Conservation (phyloP, 257 asterid species). For the Rhazya stricta region DNA sequence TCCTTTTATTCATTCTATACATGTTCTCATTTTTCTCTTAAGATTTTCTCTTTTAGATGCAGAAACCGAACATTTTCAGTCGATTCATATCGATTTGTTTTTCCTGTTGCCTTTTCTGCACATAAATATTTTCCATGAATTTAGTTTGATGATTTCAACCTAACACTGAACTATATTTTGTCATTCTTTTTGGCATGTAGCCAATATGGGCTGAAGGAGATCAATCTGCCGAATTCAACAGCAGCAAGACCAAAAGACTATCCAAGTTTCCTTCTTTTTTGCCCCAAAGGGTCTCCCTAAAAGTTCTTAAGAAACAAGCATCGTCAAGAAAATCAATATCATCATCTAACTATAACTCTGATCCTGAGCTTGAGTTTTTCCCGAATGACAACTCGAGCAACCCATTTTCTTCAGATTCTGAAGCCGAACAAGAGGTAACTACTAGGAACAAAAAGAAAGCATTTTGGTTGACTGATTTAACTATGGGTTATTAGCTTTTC, state of each 20-base stretch:
- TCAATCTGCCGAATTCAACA: slow-evolving; percentile 35
- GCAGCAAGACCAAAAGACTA: slow-evolving; percentile 23
- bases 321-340: slow-evolving; percentile 23
- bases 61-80: not conserved
- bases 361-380: slow-evolving; percentile 23
- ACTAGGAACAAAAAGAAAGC: slow-evolving; percentile 28
- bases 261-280: slow-evolving; percentile 52
- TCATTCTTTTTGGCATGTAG: slow-evolving; percentile 29
- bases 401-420: slow-evolving; percentile 40
- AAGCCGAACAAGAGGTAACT: slow-evolving; percentile 46
- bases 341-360: slow-evolving; percentile 19
- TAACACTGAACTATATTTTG: not conserved
- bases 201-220: slow-evolving; percentile 77
- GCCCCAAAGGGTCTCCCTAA: slow-evolving; percentile 62
- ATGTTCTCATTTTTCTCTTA: no score
- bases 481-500: slow-evolving; percentile 28
- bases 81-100: not conserved
- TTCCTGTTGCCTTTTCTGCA: not conserved
- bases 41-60: not conserved
- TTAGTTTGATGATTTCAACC: slow-evolving; percentile 9
- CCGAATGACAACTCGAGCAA: slow-evolving; percentile 28
- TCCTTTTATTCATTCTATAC: not conserved
- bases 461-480: slow-evolving; percentile 31
- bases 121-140: not conserved
- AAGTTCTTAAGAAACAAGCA: slow-evolving; percentile 31